Conservation (phyloP, 2,329 filamentous ascomycete genomes). For the Arthrinium phaeospermum region DNA sequence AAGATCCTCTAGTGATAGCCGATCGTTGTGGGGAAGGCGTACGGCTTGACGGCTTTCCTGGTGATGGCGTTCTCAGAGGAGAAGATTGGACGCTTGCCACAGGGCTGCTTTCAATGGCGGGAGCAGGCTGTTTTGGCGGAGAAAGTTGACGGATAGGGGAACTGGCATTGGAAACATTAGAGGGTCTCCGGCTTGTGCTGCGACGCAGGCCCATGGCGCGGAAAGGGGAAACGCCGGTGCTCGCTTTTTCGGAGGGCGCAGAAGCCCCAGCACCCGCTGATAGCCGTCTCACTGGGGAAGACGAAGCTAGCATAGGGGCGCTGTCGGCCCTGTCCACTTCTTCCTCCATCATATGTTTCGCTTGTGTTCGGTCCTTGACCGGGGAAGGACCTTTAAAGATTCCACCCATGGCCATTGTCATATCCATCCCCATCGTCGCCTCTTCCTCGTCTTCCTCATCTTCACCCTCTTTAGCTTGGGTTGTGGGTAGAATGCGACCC, state of each 20-base stretch:
- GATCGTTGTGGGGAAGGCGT: constrained; percentile 56
- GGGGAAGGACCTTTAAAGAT: constrained; percentile 57
- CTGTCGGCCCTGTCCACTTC: constrained; percentile 58
- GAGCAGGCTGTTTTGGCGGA: constrained; percentile 1
- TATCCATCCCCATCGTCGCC: constrained; percentile 68
- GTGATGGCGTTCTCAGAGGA: constrained; percentile 32
- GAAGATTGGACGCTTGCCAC: constrained; percentile 27
- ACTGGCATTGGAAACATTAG: not conserved
- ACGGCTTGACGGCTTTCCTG: constrained; percentile 32
- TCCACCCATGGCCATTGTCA: constrained; percentile 67
- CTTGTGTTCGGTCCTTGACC: constrained; percentile 50
- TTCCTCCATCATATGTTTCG: constrained; percentile 64
- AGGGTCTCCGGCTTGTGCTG: not conserved
- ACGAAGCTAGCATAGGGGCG: constrained; percentile 45
- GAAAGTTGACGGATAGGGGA: constrained; percentile 15
- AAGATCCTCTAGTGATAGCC: constrained; percentile 22
- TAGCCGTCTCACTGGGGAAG: constrained; percentile 42
- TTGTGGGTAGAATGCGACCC: constrained; percentile 56
- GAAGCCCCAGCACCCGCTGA: constrained; percentile 40
- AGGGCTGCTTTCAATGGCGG: constrained; percentile 6
- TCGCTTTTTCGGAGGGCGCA: constrained; percentile 55
- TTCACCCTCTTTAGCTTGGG: constrained; percentile 42
- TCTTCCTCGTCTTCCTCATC: constrained; percentile 42
- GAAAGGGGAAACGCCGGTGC: constrained; percentile 48
- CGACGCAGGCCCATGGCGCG: constrained; percentile 20